These are phyloP conservation scores for Phytophthora foliorum DNA, from an alignment of 352 stramenopile species.

Conservation along the genomic window DNA sequence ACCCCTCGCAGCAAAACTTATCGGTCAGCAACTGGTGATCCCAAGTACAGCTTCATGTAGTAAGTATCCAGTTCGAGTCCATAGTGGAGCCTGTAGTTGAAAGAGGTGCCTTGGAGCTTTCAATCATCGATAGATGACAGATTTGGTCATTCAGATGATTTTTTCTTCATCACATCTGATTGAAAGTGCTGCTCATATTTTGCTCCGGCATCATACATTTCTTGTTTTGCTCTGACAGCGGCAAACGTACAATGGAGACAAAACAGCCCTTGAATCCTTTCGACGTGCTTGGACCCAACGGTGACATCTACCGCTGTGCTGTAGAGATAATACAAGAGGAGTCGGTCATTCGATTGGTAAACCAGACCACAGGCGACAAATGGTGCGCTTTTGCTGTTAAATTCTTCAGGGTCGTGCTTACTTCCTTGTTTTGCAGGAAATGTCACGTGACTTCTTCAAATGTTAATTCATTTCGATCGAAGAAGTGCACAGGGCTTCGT, in stretches of 20 bases:
- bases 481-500: conserved; percentile 17
- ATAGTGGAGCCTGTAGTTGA: too few species aligned
- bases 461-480: conserved; percentile 22
- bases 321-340: conserved; percentile 6
- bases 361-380: conserved; percentile 23
- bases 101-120: background rate
- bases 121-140: background rate
- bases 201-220: background rate
- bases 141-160: background rate
- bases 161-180: background rate
- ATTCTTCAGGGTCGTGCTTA: background rate
- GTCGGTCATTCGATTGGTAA: conserved; percentile 21
- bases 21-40: too few species aligned
- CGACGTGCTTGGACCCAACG: conserved; percentile 3
- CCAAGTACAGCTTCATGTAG: too few species aligned
- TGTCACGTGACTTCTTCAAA: conserved; percentile 18
- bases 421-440: conserved; percentile 11
- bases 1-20: too few species aligned
- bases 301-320: conserved; percentile 5
- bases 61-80: too few species aligned
- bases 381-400: background rate
- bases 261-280: conserved; percentile 5
- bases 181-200: background rate
- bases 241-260: conserved; percentile 5
- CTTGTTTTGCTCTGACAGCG: background rate